These are phyloP conservation scores for Silene vulgaris DNA, from an alignment of 179 eudicot species.

Conservation along the genomic window DNA sequence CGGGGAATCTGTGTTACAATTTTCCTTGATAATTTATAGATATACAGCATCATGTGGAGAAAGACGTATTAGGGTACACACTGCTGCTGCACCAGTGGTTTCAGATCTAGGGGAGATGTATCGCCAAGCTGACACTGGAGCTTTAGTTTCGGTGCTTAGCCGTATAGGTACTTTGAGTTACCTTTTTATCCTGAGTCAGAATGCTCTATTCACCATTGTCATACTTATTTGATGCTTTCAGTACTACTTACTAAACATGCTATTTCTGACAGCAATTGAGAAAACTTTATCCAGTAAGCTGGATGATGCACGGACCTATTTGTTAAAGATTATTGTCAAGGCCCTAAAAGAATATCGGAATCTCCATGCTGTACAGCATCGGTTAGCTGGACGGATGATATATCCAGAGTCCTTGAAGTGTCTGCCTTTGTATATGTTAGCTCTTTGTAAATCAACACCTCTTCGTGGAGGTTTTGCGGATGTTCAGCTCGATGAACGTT, in stretches of 20 bases:
- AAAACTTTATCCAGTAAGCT: constrained; percentile 66
- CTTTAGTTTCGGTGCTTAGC: constrained; percentile 66
- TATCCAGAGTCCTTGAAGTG: constrained; percentile 88
- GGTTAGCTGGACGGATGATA: constrained; percentile 84
- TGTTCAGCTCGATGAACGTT: constrained; percentile 84
- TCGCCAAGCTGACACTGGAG: constrained; percentile 86
- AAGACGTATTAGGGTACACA: constrained; percentile 96
- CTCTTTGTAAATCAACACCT: constrained; percentile 68
- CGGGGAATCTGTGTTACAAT: background rate
- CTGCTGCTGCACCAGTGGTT: constrained; percentile 93
- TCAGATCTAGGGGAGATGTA: constrained; percentile 91
- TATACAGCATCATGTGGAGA: constrained; percentile 96
- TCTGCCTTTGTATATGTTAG: constrained; percentile 67
- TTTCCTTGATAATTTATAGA: constrained; percentile 49
- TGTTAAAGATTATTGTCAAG: constrained; percentile 68
- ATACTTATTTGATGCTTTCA: background rate
- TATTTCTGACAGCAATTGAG: constrained; percentile 66
- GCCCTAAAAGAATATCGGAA: constrained; percentile 82
- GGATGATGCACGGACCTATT: constrained; percentile 70
- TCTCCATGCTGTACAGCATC: constrained; percentile 82
- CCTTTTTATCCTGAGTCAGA: background rate
- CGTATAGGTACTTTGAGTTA: constrained; percentile 58
- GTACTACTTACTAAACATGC: constrained; percentile 4
- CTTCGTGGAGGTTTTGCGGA: constrained; percentile 89
- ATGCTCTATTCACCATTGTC: background rate